Evolutionary conservation across 2,329 filamentous ascomycete genomes (phyloP).

Genomic region (Cytospora paraplurivora): DNA sequence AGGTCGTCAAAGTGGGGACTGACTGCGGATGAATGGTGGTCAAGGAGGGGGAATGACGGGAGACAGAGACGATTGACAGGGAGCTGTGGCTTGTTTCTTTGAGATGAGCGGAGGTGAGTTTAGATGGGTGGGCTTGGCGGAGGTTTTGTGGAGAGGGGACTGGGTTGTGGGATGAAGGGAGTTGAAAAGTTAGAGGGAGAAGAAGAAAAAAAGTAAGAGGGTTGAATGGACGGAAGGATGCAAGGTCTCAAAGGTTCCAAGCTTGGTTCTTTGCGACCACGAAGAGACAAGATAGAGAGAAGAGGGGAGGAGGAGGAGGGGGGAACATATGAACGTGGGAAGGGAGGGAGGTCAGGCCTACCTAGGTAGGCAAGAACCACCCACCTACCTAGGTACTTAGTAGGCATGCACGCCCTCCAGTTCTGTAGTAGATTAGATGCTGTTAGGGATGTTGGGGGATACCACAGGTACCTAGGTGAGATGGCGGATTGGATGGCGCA

Average conservation of each 20-base stretch:
- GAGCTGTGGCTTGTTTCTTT: slow-evolving; percentile 7
- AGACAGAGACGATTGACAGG: slow-evolving; percentile 29
- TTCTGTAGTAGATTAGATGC: neutral
- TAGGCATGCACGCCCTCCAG: neutral
- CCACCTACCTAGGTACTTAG: neutral
- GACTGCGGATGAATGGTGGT: slow-evolving; percentile 5
- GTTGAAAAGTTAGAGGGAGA: slow-evolving; percentile 32
- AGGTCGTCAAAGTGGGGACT: slow-evolving; percentile 8
- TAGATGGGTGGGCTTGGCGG: slow-evolving; percentile 28
- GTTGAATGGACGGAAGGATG: neutral
- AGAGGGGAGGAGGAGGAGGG: slow-evolving; percentile 32
- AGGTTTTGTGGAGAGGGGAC: slow-evolving; percentile 27
- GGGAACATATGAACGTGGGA: no score
- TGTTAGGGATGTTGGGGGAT: no score
- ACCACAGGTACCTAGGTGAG: neutral
- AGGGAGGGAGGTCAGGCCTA: neutral
- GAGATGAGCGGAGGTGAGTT: slow-evolving; percentile 29
- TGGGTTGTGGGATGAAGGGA: slow-evolving; percentile 30
- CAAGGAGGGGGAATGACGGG: slow-evolving; percentile 30
- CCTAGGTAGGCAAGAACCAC: neutral
- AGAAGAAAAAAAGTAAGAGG: slow-evolving; percentile 33
- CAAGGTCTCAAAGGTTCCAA: neutral
- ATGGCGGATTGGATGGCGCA: no score
- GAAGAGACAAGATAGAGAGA: slow-evolving; percentile 14
- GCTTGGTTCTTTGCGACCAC: slow-evolving; percentile 11